Base-by-base conservation (phyloP, 495 filamentous ascomycete genomes). In the Jackrogersella minutella region DNA sequence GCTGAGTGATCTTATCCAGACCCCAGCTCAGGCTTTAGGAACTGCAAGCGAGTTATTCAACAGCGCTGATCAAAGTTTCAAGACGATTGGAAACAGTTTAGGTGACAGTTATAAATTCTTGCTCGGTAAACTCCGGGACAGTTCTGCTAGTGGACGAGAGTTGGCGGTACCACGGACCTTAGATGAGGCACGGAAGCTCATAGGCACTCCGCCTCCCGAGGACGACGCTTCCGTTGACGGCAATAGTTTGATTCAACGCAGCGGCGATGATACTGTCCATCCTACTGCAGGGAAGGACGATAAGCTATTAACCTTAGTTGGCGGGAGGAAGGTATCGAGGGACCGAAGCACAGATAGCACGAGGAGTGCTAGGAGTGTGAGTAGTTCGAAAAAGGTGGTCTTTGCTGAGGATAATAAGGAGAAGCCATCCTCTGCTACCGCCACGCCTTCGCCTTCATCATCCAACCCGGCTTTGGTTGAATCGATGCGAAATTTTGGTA, bases 21-120 rank as follows among this genome's bases (percentile, higher is more conserved):
- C 90, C 1, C 90, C 92, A 17, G 84, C 91, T 5, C 89, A 88
- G 64, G 88, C 91, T 7, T 78, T 97, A 51, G 92, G 91, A 66
- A 90, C 89, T 6, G 91, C 93, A 44, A 89, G 91, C 47, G 93
- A 95, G 76, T 86, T 97, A 10, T 86, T 95, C 31, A 90, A 80
- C 59, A 94, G 90, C 9, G 95, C 95, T 13, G 96, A 98, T 68
- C 91, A 96, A 71, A 83, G 93, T 7, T 79, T 97, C 66, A 96
- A 97, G 63, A 94, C 89, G 9, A 94, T 99, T 58, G 87, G 94
- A 56, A 90, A 82, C 58, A 91, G 93, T 19, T 79, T 99, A 8
- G 93, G 94, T 28, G 90, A 90, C 67, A 96, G 92, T 71, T 96
- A 97, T 78, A 96, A 93, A 69, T 96, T 98, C 62, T 79, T 98